Percentiles rank a stretch among this genome's conserved stretches.
Evolutionary conservation across 179 eudicot genomes (phyloP).

Genomic region (Beta macrorhiza): DNA sequence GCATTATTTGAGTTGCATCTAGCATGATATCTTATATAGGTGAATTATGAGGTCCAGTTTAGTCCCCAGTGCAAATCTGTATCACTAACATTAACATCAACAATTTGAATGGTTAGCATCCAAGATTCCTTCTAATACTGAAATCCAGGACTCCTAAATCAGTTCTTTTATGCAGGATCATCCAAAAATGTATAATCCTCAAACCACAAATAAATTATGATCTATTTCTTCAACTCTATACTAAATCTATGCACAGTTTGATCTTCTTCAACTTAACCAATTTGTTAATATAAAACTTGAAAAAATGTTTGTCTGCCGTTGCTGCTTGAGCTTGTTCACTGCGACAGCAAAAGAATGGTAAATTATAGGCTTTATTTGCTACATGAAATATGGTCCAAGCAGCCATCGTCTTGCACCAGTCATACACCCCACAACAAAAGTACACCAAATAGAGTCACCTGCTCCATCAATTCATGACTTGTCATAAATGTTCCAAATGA

Average conservation of each 20-base stretch:
- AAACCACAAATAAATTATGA: background rate
- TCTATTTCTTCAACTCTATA: background rate
- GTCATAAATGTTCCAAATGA: background rate
- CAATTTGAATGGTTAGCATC: background rate
- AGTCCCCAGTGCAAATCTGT: no score
- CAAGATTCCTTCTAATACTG: constrained; percentile 11
- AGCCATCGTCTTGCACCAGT: constrained; percentile 7
- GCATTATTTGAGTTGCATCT: no score
- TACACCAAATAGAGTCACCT: background rate
- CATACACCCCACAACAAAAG: background rate
- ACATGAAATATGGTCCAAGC: background rate
- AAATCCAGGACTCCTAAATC: constrained; percentile 10
- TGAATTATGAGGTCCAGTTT: no score
- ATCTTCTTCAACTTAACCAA: background rate
- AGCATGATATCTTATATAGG: no score
- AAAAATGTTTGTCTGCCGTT: background rate
- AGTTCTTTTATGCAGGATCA: background rate
- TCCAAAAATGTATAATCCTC: background rate
- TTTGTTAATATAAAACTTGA: background rate
- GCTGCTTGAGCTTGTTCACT: constrained; percentile 2
- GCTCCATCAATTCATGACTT: background rate
- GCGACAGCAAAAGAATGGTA: constrained; percentile 21
- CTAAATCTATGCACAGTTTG: background rate
- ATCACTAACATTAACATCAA: background rate
- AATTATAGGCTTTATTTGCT: background rate